These are phyloP conservation scores for Penicillium taxi DNA, from an alignment of 495 filamentous ascomycete species.

Conservation along the genomic window DNA sequence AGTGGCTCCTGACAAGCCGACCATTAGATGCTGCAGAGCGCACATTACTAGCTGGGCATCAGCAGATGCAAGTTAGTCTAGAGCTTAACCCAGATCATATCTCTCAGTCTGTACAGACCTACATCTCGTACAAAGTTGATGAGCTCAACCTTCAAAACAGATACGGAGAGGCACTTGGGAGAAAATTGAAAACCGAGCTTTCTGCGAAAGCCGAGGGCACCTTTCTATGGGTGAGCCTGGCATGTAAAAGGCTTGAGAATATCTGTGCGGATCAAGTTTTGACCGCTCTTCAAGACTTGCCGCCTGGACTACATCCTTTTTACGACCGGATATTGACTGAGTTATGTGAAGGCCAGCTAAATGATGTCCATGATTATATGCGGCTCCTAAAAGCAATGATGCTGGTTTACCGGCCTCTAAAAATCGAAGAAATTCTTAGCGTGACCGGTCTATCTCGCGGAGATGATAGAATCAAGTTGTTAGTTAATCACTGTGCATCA, in stretches of 20 bases:
- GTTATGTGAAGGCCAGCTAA: not conserved
- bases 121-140: constrained; percentile 24
- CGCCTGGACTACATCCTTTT: constrained; percentile 4
- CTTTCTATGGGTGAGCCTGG: constrained; percentile 28
- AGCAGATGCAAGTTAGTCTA: constrained; percentile 8
- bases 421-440: not conserved
- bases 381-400: constrained; percentile 1
- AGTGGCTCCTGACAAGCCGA: constrained; percentile 25
- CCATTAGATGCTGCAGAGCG: constrained; percentile 13
- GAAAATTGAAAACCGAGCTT: not conserved
- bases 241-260: constrained; percentile 10
- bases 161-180: not conserved
- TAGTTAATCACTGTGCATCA: constrained; percentile 7
- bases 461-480: not conserved
- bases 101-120: constrained; percentile 13
- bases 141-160: constrained; percentile 5
- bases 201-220: constrained; percentile 19
- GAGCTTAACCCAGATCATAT: constrained; percentile 14
- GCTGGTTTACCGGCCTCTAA: constrained; percentile 1
- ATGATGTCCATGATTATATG: not conserved
- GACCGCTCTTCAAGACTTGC: constrained; percentile 5
- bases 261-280: constrained; percentile 1
- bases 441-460: not conserved
- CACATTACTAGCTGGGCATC: constrained; percentile 5
- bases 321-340: constrained; percentile 8